Evolutionary conservation across 768 basidiomycete species (phyloP).

Genomic region (Favolaschia claudopus): DNA sequence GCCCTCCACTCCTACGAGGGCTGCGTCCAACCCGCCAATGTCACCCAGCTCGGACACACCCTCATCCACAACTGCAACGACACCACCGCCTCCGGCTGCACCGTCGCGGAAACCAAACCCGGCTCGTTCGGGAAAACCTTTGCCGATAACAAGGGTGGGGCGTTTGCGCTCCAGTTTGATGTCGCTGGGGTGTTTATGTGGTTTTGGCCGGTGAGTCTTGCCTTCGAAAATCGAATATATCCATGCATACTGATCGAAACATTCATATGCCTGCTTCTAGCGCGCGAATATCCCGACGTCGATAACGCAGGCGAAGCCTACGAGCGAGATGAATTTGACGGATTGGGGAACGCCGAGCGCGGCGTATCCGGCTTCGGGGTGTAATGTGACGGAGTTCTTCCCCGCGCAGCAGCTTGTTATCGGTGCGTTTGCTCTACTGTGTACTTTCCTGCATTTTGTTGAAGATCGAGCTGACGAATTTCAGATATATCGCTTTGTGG

Average conservation of each 20-base stretch:
- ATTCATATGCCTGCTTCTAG: slow-evolving; percentile 26
- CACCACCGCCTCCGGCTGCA: slow-evolving; percentile 66
- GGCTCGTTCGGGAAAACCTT: slow-evolving; percentile 75
- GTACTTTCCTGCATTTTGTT: neutral
- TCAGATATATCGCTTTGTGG: slow-evolving; percentile 64
- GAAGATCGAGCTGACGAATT: neutral
- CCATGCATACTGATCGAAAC: slow-evolving; percentile 40
- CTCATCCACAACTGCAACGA: slow-evolving; percentile 54
- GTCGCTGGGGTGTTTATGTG: slow-evolving; percentile 47
- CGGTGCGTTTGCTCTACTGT: neutral
- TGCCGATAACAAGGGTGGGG: slow-evolving; percentile 72
- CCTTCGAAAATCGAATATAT: neutral
- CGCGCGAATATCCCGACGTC: slow-evolving; percentile 24
- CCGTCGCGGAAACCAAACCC: slow-evolving; percentile 63
- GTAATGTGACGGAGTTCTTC: slow-evolving; percentile 55
- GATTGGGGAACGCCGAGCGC: slow-evolving; percentile 58
- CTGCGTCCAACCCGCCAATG: slow-evolving; percentile 16
- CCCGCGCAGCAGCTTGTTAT: slow-evolving; percentile 58
- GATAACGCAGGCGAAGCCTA: slow-evolving; percentile 22
- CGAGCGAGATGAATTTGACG: slow-evolving; percentile 25
- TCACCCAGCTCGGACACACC: slow-evolving; percentile 4
- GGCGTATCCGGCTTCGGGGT: slow-evolving; percentile 46
- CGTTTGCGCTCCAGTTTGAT: slow-evolving; percentile 79
- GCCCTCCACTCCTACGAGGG: slow-evolving; percentile 17
- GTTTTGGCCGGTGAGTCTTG: slow-evolving; percentile 52